These are phyloP conservation scores for Fonsecaea pugnacius DNA, from an alignment of 2,329 filamentous ascomycete genomes.

Conservation along the genomic window DNA sequence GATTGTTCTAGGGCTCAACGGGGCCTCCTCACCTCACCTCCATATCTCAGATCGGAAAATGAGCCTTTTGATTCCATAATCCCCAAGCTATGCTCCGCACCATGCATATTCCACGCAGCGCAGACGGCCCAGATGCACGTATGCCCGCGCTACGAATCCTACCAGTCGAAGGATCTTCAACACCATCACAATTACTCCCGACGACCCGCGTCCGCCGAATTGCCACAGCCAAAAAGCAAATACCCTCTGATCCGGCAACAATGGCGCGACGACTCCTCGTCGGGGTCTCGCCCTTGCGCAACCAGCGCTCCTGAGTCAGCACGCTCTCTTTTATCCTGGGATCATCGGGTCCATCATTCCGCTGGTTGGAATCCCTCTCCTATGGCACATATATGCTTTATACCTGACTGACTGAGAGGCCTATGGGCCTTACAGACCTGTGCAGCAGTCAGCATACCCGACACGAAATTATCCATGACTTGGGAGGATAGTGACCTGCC, in stretches of 20 bases:
- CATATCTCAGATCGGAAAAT: too few species aligned
- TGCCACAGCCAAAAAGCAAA: background rate
- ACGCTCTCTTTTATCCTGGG: background rate
- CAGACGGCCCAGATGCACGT: background rate
- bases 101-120: background rate
- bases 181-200: background rate
- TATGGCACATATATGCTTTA: background rate
- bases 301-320: background rate
- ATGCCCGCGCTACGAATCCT: background rate
- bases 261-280: background rate
- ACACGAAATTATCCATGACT: background rate
- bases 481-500: background rate
- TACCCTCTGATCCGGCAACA: background rate
- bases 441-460: background rate
- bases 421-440: background rate
- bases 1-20: too few species aligned
- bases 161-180: background rate
- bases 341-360: background rate
- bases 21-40: too few species aligned
- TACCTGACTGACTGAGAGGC: background rate
- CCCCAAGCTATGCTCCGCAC: too few species aligned
- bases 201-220: background rate
- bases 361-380: background rate
- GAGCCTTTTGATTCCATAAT: too few species aligned
- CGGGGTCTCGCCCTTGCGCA: background rate